Evolutionary conservation across 2,329 filamentous ascomycete genomes (phyloP), one percentile per base, ranked within the genome.

Genomic region (Bipolaris zeicola): DNA sequence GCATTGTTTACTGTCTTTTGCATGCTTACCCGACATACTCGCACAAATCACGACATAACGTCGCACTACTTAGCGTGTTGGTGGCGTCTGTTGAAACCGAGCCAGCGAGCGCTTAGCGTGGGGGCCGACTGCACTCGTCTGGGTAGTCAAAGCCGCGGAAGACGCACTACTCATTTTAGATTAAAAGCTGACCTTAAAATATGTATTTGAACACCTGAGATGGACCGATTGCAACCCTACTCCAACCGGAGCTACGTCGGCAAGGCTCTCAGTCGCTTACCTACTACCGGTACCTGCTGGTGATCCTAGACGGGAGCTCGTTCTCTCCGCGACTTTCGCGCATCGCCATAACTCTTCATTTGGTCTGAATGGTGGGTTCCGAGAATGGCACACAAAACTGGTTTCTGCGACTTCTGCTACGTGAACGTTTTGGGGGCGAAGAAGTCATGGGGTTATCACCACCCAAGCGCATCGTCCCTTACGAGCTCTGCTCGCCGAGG

Each of bases 381-480:
- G 14, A 39, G 10, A 22, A 39, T 39, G 37, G 37, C 37, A 39
- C 7, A 39, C 37, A 39, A 7, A 39, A 6, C 18, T 39, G 16
- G 50, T 44, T 20, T 46, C 33, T 53, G 50, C n/a, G 16, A 36
- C 14, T 53, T 53, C 22, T 53, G 42, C 26, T 18, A 37, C 36
- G 43, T 47, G 43, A 53, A 47, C 16, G 46, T 53, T 14, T 13
- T 53, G 16, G 34, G 43, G 7, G 42, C 50, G 13, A 24, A 18
- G 5, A 26, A 28, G 5, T 33, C 42, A 20, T 53, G 42, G 50
- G 43, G 28, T 47, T 53, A 46, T 42, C 42, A 53, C 24, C 50
- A 53, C 37, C 22, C 34, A 22, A 47, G 42, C 33, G 45, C 37
- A 18, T 22, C n/a, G 13, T 53, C 50, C 13, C 50, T 53, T 20